These are phyloP conservation scores for Claviceps humidiphila DNA, from an alignment of 2,329 filamentous ascomycete species.

Conservation along the genomic window DNA sequence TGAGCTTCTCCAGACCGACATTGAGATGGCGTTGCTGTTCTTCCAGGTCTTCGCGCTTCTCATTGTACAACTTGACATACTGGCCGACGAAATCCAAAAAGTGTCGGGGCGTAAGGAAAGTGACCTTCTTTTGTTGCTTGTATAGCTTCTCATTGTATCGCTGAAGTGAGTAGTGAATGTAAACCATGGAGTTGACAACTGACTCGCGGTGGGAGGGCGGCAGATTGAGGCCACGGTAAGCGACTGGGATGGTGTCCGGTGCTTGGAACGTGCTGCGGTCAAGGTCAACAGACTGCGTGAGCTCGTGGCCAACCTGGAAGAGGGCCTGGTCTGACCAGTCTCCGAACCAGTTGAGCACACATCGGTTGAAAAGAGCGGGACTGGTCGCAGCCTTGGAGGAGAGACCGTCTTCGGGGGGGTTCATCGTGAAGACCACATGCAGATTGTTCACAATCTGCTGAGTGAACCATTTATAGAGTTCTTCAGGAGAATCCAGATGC, in stretches of 20 bases:
- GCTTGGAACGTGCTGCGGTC: conserved; percentile 76
- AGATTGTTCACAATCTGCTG: conserved; percentile 98
- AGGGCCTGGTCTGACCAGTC: conserved; percentile 99
- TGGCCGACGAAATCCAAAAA: conserved; percentile 97
- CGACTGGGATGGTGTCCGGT: conserved; percentile 84
- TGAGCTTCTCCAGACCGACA: conserved; percentile 91
- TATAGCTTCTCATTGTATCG: conserved; percentile 77
- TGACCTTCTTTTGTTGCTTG: conserved; percentile 84
- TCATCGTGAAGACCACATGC: conserved; percentile 99
- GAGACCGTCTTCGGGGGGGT: conserved; percentile 87
- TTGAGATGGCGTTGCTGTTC: conserved; percentile 98
- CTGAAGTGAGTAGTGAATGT: conserved; percentile 90
- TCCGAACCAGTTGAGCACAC: conserved; percentile 98
- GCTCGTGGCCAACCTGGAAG: conserved; percentile 91
- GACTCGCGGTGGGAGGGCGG: conserved; percentile 85
- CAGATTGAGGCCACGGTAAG: conserved; percentile 71
- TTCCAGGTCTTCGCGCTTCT: conserved; percentile 96
- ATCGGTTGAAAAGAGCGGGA: conserved; percentile 97
- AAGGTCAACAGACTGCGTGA: conserved; percentile 91
- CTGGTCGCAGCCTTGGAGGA: conserved; percentile 95
- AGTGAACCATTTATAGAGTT: conserved; percentile 99
- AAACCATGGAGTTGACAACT: conserved; percentile 96
- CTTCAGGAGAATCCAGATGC: conserved; percentile 91
- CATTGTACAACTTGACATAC: conserved; percentile 92
- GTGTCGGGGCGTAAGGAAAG: conserved; percentile 89